Evolutionary conservation across 805 yeast genomes (phyloP), one percentile per base, ranked within the genome.

Genomic region (Sugiyamaella americana): DNA sequence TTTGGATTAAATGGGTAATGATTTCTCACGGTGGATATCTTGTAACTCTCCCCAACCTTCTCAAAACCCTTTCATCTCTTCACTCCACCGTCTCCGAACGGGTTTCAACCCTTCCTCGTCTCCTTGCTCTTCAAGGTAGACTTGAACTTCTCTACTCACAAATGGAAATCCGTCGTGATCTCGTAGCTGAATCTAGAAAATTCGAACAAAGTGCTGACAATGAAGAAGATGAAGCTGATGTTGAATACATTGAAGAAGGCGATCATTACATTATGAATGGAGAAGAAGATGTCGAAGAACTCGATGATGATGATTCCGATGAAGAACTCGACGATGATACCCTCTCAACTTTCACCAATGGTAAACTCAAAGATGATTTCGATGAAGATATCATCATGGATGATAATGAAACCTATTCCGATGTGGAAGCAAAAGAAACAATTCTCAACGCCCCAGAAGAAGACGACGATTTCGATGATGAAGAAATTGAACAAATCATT

Each of bases 1-100:
- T 77, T 3, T 91, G 97, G 96, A 70, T 89, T 44, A 84, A 85
- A 62, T 87, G 93, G 87, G 56, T 86, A 16, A 67, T 89, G 49
- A 72, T 88, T 22, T 66, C 76, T 11, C 84, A 83, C 58, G 87
- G 89, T 21, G 77, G 86, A 1, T 75, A 81, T 52, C 68, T 82
- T 17, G 71, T 76, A 11, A 69, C 73, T 29, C 69, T 76, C 34
- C 64, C 72, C 4, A 74, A 78, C 46, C 71, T 81, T 47, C 69
- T 78, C 45, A 76, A 72, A 34, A 69, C 79, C 19, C 67, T 84
- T 44, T 78, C 78, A 38, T 66, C 73, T 2, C 64, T 91, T 46
- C 82, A 79, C 60, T 60, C 74, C 2, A 72, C 83, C 0, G 67
- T 89, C 23, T 66, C 71, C 17, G 69, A 76, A 47, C 82, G 76